Base-by-base conservation (phyloP, 2,329 filamentous ascomycete species). In the Intubia oerlemansii region DNA sequence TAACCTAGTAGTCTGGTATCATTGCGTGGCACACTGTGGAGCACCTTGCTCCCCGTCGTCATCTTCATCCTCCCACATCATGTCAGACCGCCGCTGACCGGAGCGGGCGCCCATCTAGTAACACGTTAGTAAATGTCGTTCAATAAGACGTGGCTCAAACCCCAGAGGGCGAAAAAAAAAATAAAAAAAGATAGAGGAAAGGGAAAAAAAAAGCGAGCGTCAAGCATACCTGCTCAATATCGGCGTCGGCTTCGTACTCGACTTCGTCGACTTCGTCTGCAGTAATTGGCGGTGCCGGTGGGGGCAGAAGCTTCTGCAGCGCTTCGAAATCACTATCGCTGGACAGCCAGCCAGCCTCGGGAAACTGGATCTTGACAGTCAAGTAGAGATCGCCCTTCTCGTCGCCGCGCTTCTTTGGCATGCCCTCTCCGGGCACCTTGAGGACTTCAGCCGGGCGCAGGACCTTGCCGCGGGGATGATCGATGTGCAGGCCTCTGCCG, bases 391-490 rank as follows among this genome's bases (percentile, higher is more conserved):
- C 82, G 24, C 88, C 88, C 46, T 70, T 81, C 5, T 56, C 45
- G 22, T 98, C 88, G 37, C 74, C 79, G 32, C 73, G 71, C 62
- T 93, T 93, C 41, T 73, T 51, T 2, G 88, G 88, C 88, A 98
- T 98, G 34, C 88, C 88, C 54, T 98, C 88, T 16, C 81, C 82
- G 3, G 62, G 51, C 1, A 98, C 58, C 56, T 82, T 92, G 41
- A 98, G 61, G 7, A 85, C 66, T 45, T 98, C 79, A 16, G 72
- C 75, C 0, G 88, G 84, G 16, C 71, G 68, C 20, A 98, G 53
- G 29, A 95, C 62, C 48, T 84, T 76, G 40, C 85, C 85, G 42
- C 76, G 68, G 11, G 78, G 68, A 39, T 88, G 74, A 31, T 71
- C 63, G 26, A 98, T 59, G 33, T 75, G 66, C 34, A 98, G 85